phyloP scores from a whole-genome alignment of 2,329 filamentous ascomycete species.

The Conoideocrella luteorostrata region DNA sequence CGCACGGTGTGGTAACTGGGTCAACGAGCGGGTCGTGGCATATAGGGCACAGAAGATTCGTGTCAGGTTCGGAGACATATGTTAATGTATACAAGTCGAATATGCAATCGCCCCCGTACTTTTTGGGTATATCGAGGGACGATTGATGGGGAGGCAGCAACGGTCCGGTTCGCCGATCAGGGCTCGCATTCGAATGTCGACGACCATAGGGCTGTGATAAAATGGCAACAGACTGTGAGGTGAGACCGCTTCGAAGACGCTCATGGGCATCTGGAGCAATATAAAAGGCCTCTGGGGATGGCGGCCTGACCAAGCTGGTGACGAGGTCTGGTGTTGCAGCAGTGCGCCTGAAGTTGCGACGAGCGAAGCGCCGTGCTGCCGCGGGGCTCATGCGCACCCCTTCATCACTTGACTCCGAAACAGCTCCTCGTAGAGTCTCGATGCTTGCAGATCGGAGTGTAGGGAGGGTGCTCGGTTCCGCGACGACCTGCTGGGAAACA shows the following conservation, averaged over 20 bases:
- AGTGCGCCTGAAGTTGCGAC: conserved; percentile 27
- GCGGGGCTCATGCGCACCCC: conserved; percentile 27
- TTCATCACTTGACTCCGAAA: conserved; percentile 31
- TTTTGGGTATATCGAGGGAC: conserved; percentile 31
- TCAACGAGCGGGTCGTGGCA: conserved; percentile 56
- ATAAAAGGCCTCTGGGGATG: conserved; percentile 30
- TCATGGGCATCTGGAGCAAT: conserved; percentile 20
- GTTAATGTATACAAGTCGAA: conserved; percentile 41
- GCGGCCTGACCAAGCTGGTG: conserved; percentile 32
- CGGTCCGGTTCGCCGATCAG: conserved; percentile 27
- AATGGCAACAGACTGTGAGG: conserved; percentile 7
- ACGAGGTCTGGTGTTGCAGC: conserved; percentile 33
- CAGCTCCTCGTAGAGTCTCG: conserved; percentile 11
- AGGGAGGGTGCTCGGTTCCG: background rate
- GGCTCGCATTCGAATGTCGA: conserved; percentile 16
- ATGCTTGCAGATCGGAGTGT: background rate
- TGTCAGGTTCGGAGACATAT: conserved; percentile 37
- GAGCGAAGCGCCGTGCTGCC: conserved; percentile 28
- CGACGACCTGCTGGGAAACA: background rate
- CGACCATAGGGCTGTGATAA: conserved; percentile 11
- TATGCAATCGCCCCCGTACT: conserved; percentile 30
- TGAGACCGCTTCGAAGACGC: conserved; percentile 15
- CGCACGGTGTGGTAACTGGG: conserved; percentile 55
- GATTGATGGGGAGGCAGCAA: conserved; percentile 29
- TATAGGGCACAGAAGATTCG: conserved; percentile 46